Percentiles rank a stretch among this genome's conserved stretches.
phyloP scores from a whole-genome alignment of 2,329 filamentous ascomycete genomes.

The Aspergillus ochraceus region DNA sequence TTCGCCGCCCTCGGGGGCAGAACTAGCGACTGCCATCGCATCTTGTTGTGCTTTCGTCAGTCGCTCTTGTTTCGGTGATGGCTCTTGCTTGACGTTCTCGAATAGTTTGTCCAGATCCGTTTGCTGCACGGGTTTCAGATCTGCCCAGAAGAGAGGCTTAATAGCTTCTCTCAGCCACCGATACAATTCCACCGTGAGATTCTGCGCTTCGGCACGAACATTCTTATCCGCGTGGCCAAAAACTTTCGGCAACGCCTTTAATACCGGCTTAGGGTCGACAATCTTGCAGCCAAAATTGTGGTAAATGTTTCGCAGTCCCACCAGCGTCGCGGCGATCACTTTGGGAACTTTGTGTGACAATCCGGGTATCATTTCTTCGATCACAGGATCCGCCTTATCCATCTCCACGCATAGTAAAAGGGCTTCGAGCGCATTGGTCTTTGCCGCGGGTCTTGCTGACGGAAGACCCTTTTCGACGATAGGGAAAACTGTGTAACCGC shows the following conservation, averaged over 20 bases:
- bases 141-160: constrained; percentile 96
- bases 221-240: constrained; percentile 99
- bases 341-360: constrained; percentile 90
- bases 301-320: constrained; percentile 78
- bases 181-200: constrained; percentile 89
- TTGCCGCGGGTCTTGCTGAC: constrained; percentile 84
- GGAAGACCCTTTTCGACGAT: constrained; percentile 90
- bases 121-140: constrained; percentile 94
- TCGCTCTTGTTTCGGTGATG: constrained; percentile 84
- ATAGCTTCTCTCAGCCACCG: constrained; percentile 96
- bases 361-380: constrained; percentile 85
- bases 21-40: constrained; percentile 69
- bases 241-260: constrained; percentile 84
- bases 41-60: constrained; percentile 87
- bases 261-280: constrained; percentile 85
- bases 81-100: constrained; percentile 86
- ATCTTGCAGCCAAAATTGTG: constrained; percentile 95
- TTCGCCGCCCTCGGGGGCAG: constrained; percentile 57
- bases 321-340: constrained; percentile 72
- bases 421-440: constrained; percentile 81
- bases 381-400: constrained; percentile 78
- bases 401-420: constrained; percentile 86
- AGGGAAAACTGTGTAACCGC: constrained; percentile 69
- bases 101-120: constrained; percentile 91
- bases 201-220: constrained; percentile 89